These are phyloP conservation scores for Aspergillus sp. DNA, from an alignment of 2,329 filamentous ascomycete genomes.

Conservation along the genomic window DNA sequence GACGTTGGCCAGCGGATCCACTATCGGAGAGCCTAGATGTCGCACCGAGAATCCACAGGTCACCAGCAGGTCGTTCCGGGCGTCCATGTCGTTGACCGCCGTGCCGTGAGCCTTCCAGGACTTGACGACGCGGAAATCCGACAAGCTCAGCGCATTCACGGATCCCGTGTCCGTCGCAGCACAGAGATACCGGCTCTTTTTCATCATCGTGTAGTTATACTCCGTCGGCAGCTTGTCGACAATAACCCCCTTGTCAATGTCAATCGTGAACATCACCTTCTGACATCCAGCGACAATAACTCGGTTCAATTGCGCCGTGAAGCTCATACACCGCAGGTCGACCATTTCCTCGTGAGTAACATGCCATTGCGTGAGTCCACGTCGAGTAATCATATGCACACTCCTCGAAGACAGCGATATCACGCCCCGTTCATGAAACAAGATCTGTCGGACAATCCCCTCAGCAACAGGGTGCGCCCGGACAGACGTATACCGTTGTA, in stretches of 20 bases:
- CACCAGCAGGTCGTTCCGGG: conserved; percentile 88
- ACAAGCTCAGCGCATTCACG: conserved; percentile 81
- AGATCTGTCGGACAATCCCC: conserved; percentile 78
- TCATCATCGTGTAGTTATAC: conserved; percentile 86
- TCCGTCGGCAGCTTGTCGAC: conserved; percentile 70
- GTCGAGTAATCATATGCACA: conserved; percentile 82
- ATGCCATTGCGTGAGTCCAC: conserved; percentile 86
- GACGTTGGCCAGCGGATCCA: conserved; percentile 91
- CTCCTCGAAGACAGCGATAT: conserved; percentile 79
- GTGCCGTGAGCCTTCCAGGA: conserved; percentile 88
- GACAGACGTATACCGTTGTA: conserved; percentile 88
- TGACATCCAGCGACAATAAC: conserved; percentile 87
- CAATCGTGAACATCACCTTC: conserved; percentile 75
- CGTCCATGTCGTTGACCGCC: conserved; percentile 94
- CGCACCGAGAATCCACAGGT: conserved; percentile 91
- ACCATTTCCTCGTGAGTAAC: conserved; percentile 75
- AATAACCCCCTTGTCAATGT: conserved; percentile 69
- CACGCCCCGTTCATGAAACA: conserved; percentile 88
- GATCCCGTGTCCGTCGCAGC: conserved; percentile 79
- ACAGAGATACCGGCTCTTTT: conserved; percentile 81
- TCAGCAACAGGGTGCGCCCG: conserved; percentile 71
- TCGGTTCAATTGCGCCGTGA: conserved; percentile 80
- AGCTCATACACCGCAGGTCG: conserved; percentile 91
- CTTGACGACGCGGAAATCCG: conserved; percentile 74
- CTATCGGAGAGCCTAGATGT: conserved; percentile 73